Conservation (phyloP, 257 asterid genomes). For the Lycium barbarum region DNA sequence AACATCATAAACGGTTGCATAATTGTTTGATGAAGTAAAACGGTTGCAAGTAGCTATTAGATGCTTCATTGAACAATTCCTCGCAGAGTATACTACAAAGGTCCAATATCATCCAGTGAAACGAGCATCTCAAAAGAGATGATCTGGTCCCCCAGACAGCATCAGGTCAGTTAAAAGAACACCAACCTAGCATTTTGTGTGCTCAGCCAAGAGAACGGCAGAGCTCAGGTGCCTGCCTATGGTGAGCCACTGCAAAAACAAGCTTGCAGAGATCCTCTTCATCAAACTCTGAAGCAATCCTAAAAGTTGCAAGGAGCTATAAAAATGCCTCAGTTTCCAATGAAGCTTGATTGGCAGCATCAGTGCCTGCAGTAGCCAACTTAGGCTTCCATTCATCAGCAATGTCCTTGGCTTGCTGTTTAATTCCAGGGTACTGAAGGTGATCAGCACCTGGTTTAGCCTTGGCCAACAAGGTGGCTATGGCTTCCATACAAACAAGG, state of each 20-base stretch:
- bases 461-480: conserved; percentile 43
- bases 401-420: conserved; percentile 41
- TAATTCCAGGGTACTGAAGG: conserved; percentile 41
- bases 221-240: no score
- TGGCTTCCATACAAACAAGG: conserved; percentile 38
- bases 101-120: conserved; percentile 27
- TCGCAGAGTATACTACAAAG: no score
- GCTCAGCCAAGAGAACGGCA: no score
- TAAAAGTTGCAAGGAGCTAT: conserved; percentile 40
- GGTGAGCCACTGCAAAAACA: conserved; percentile 41
- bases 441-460: conserved; percentile 36
- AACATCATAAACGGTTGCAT: conserved; percentile 1
- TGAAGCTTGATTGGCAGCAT: conserved; percentile 37
- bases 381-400: conserved; percentile 47
- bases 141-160: no score
- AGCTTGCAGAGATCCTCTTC: conserved; percentile 47
- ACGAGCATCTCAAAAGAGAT: conserved; percentile 23
- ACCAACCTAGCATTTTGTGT: conserved; percentile 47
- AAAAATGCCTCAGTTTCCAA: conserved; percentile 44
- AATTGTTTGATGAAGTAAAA: not conserved
- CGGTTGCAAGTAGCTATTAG: no score
- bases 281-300: conserved; percentile 45
- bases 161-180: conserved; percentile 35
- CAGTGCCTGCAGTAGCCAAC: conserved; percentile 39
- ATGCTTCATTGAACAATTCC: no score